Evolutionary conservation across 805 yeast genomes (phyloP), one percentile per base, ranked within the genome.

Genomic region (Trichomonascus vanleenenianus): DNA sequence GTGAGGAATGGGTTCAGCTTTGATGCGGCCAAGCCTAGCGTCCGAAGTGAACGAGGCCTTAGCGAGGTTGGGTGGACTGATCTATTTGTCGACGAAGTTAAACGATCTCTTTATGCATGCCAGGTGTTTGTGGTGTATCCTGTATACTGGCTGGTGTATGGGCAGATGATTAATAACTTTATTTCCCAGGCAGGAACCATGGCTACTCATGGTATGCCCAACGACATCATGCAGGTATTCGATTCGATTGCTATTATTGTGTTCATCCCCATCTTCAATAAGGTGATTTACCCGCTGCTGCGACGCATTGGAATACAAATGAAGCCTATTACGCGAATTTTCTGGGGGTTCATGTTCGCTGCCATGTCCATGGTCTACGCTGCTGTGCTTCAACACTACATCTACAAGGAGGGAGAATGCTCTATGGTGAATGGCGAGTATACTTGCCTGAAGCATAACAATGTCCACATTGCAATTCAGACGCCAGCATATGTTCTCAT

Each of bases 161-260:
- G 79, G 40, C 86, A 81, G 67, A 83, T 84, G 83, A 62, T 77
- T 47, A 79, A 78, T 66, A 80, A 80, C 63, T 82, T 84, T 56
- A 75, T 82, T 48, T 74, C 85, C 34, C 87, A 81, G 61, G 87
- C 89, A 39, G 84, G 80, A 47, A 72, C 75, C 53, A 80, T 83
- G 85, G 77, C 81, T 56, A 68, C 76, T 45, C 87, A 84, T 61
- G 84, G 85, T 34, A 72, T 84, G 55, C 93, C 94, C 53, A 85
- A 85, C 60, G 94, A 84, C 70, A 71, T 84, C 56, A 74, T 84
- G 69, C 82, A 79, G 64, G 81, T 79, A 58, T 75, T 85, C 54
- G 83, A 85, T 64, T 83, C 93, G 22, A 67, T 85, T 55, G 81
- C 86, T 33, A 74, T 85, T 55, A 81, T 85, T 55, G 68, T 85